A percentile compares a stretch with the other conserved stretches of the same genome.
Evolutionary conservation across 257 asterid genomes (phyloP).

Genomic region (Solanum virginianum): DNA sequence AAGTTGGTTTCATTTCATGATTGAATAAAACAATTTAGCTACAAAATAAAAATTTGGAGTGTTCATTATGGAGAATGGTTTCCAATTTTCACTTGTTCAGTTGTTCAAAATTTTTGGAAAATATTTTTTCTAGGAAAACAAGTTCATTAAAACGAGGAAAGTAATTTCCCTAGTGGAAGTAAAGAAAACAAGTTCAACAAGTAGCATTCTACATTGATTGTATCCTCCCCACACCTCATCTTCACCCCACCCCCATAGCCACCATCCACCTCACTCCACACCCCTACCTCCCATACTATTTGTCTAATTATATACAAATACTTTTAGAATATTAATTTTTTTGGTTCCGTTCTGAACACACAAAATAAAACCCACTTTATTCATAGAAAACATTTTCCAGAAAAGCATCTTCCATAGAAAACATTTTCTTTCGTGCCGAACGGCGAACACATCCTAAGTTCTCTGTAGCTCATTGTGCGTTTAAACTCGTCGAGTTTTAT

Average conservation of each 20-base stretch:
- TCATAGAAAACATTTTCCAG: background rate
- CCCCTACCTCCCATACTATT: background rate
- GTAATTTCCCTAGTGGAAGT: background rate
- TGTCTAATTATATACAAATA: background rate
- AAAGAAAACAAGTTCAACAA: background rate
- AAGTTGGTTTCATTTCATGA: background rate
- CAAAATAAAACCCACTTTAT: background rate
- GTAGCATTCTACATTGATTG: background rate
- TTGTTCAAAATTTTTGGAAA: background rate
- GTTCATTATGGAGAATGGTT: background rate
- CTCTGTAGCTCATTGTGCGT: background rate
- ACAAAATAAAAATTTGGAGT: background rate
- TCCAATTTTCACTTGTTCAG: background rate
- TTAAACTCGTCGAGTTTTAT: background rate
- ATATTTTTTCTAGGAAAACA: background rate
- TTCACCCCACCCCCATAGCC: background rate
- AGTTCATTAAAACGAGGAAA: background rate
- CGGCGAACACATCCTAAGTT: too few species aligned
- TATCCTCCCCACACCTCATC: background rate
- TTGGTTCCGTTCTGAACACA: background rate
- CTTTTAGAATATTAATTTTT: background rate
- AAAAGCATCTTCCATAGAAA: background rate
- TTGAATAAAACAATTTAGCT: background rate
- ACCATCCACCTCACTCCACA: background rate
- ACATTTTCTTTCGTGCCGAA: too few species aligned